A percentile compares a stretch with the other conserved stretches of the same genome.
These are phyloP conservation scores for Papilionanthe hybrid DNA, from an alignment of 116 monocot species.

Conservation along the genomic window DNA sequence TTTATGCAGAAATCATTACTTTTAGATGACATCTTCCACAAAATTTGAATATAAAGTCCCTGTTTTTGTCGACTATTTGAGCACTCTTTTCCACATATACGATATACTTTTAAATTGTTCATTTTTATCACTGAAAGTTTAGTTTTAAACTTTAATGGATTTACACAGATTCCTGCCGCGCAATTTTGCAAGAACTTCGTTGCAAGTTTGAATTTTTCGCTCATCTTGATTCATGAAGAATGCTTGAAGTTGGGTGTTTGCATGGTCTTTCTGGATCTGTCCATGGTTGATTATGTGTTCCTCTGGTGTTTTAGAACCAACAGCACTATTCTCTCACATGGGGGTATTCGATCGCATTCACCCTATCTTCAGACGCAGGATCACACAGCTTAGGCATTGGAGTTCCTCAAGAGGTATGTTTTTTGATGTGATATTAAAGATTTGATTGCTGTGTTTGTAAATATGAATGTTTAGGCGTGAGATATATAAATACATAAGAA, in stretches of 20 bases:
- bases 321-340: conserved; percentile 11
- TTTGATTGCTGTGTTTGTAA: too few species aligned
- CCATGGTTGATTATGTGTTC: conserved; percentile 5
- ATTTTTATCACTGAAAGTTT: not conserved
- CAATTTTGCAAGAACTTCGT: not conserved
- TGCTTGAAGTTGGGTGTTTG: too few species aligned
- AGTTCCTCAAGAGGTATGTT: conserved; percentile 15
- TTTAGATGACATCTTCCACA: too few species aligned
- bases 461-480: too few species aligned
- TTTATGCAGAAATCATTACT: too few species aligned
- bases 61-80: too few species aligned
- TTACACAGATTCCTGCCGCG: not conserved
- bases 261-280: too few species aligned
- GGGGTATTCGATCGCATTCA: conserved; percentile 26
- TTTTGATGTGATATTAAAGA: too few species aligned
- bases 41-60: too few species aligned
- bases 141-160: not conserved
- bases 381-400: conserved; percentile 12
- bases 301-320: conserved; percentile 4
- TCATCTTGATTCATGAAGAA: not conserved
- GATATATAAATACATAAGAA: too few species aligned
- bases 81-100: too few species aligned
- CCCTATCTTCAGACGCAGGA: conserved; percentile 19
- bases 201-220: not conserved
- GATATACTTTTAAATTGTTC: not conserved